A percentile compares a stretch with the other conserved stretches of the same genome.
phyloP scores from a whole-genome alignment of 2,329 filamentous ascomycete species.

The Talaromyces pinophilus region DNA sequence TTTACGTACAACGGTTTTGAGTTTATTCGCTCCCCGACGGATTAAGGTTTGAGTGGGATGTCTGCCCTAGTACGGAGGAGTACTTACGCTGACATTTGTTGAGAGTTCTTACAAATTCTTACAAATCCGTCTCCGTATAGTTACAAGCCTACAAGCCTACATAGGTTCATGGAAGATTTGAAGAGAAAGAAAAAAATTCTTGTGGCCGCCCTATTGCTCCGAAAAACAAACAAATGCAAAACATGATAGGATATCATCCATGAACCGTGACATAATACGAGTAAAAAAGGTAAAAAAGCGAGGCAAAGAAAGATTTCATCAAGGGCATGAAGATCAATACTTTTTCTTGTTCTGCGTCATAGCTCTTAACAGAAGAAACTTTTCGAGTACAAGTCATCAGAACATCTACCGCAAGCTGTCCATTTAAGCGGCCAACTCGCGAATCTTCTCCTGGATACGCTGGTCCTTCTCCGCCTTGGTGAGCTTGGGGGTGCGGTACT shows the following conservation, averaged over 20 bases:
- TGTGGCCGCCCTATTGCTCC: conserved; percentile 35
- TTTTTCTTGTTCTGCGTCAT: conserved; percentile 15
- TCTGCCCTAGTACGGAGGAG: not conserved
- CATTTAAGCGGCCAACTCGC: conserved; percentile 61
- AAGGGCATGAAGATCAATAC: conserved; percentile 10
- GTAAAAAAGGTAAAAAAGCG: not conserved
- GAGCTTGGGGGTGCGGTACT: conserved; percentile 77
- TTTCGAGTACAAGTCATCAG: conserved; percentile 12
- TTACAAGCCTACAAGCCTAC: not conserved
- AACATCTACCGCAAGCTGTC: conserved; percentile 19
- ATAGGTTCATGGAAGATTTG: conserved; percentile 7
- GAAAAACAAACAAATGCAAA: conserved; percentile 26
- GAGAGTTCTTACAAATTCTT: not conserved
- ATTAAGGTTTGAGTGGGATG: not conserved
- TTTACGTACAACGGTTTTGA: conserved; percentile 6
- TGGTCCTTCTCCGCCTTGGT: conserved; percentile 79
- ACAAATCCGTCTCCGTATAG: not conserved
- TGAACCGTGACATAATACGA: conserved; percentile 28
- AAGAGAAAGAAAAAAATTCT: conserved; percentile 19
- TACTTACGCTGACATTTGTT: not conserved
- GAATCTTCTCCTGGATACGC: conserved; percentile 88
- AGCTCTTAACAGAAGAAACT: not conserved
- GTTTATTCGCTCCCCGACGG: not conserved
- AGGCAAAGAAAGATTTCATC: not conserved
- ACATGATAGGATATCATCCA: conserved; percentile 34